Evolutionary conservation across 306 rosid genomes (phyloP).

Genomic region (Lathyrus tuberosus): DNA sequence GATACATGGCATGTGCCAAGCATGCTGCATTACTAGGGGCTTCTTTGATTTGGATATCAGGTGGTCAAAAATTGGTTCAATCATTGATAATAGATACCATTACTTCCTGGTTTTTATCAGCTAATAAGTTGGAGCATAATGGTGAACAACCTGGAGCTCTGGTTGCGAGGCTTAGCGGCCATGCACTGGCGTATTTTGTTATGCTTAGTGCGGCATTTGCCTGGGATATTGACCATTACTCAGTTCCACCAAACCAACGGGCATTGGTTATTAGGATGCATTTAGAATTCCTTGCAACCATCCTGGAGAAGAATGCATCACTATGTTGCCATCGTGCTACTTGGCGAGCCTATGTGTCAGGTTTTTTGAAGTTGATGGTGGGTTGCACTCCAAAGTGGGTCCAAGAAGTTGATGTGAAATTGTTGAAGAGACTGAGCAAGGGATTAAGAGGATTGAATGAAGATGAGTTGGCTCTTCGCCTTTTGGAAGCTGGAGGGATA

Average conservation of each 20-base stretch:
- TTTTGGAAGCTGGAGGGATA: constrained; percentile 71
- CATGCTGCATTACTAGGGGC: constrained; percentile 90
- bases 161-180: constrained; percentile 75
- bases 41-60: constrained; percentile 82
- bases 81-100: constrained; percentile 72
- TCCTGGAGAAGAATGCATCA: constrained; percentile 59
- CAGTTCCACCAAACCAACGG: constrained; percentile 56
- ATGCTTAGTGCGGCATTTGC: constrained; percentile 75
- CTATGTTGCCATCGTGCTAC: constrained; percentile 67
- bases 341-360: constrained; percentile 73
- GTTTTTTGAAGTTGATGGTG: constrained; percentile 76
- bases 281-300: constrained; percentile 70
- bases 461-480: constrained; percentile 75
- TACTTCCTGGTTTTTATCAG: constrained; percentile 83
- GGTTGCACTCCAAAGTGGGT: constrained; percentile 68
- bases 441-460: constrained; percentile 70
- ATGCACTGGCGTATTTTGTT: constrained; percentile 78
- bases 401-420: constrained; percentile 56
- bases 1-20: constrained; percentile 70
- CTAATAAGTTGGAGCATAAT: constrained; percentile 50
- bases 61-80: constrained; percentile 72
- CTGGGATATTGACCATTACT: constrained; percentile 68
- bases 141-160: constrained; percentile 59
- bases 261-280: constrained; percentile 60
- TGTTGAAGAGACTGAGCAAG: constrained; percentile 71